Evolutionary conservation across 1,284 basidiomycete species (phyloP), one percentile per base, ranked within the genome.

Genomic region (Irpex sp.): DNA sequence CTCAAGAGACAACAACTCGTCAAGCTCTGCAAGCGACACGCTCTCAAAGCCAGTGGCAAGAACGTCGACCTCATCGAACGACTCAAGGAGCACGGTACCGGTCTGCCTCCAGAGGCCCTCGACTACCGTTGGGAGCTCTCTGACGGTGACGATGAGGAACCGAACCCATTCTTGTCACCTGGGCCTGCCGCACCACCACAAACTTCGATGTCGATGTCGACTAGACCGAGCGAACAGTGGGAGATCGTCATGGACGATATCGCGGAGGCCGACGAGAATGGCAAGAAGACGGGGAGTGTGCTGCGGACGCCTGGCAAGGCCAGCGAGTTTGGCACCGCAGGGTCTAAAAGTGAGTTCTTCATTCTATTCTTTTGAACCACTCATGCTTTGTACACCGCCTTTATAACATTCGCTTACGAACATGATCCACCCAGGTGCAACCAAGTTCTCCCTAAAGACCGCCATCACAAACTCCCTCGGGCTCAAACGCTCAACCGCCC

Each of bases 1-100:
- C 82, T 93, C 49, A 92, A 91, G 72, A 87, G 90, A 57, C 85
- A 90, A 57, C 90, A 93, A 69, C 87, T 93, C 51, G 81, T 91
- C 63, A 90, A 89, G 67, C 79, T 93, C 53, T 93, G 91, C 83
- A 92, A 92, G 74, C 83, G 86, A 26, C 89, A 93, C 72, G 80
- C 84, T 0, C 79, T 93, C 72, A 92, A 90, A 74, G 89, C 89
- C 0, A 81, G 82, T 21, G 90, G 91, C 35, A 93, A 93, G 81
- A 93, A 88, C 69, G 72, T 76, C 5, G 90, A 92, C 8, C 79
- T 93, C 58, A 81, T 93, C 65, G 79, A 84, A 36, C 83, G 83
- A 59, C 79, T 93, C 50, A 84, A 86, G 72, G 74, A 81, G 60
- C 87, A 90, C 69, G 89, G 90, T 8, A 75, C 77, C 60, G 81